phyloP scores from a whole-genome alignment of 2,329 filamentous ascomycete genomes.

The Aphanocladium album region DNA sequence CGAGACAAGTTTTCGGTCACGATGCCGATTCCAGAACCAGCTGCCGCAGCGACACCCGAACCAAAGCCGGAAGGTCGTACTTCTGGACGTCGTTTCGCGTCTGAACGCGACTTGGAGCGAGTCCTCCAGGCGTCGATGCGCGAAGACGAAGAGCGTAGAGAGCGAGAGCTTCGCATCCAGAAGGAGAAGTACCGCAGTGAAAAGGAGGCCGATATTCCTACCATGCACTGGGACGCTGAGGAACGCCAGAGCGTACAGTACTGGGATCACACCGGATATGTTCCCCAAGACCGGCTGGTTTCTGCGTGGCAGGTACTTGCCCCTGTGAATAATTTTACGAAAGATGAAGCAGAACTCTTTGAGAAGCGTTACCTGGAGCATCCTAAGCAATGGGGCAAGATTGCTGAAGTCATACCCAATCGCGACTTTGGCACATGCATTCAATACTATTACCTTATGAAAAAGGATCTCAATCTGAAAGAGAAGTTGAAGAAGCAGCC shows the following conservation, averaged over 20 bases:
- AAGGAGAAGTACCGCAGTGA: conserved; percentile 69
- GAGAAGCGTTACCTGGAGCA: conserved; percentile 69
- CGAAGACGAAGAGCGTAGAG: conserved; percentile 64
- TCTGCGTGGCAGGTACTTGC: conserved; percentile 67
- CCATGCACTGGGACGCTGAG: conserved; percentile 60
- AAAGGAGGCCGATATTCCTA: conserved; percentile 70
- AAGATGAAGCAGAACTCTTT: conserved; percentile 64
- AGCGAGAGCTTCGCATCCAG: conserved; percentile 59
- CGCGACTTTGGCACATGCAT: conserved; percentile 76
- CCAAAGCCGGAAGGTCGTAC: conserved; percentile 53
- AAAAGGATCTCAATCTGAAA: conserved; percentile 69
- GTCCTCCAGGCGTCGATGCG: conserved; percentile 67
- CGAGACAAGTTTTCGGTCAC: conserved; percentile 47
- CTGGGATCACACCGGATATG: conserved; percentile 59
- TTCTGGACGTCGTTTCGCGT: conserved; percentile 54
- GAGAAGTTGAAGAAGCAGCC: conserved; percentile 66
- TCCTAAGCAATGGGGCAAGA: conserved; percentile 77
- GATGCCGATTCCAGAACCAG: conserved; percentile 29
- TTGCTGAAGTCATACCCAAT: conserved; percentile 61
- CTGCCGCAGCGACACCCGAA: conserved; percentile 42
- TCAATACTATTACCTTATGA: conserved; percentile 81
- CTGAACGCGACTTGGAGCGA: conserved; percentile 68
- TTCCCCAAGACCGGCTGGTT: conserved; percentile 62
- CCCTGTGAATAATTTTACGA: conserved; percentile 68
- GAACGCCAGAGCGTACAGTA: conserved; percentile 56